Evolutionary conservation across 2,329 filamentous ascomycete species (phyloP).

Genomic region (Epicoccum sorghinum): DNA sequence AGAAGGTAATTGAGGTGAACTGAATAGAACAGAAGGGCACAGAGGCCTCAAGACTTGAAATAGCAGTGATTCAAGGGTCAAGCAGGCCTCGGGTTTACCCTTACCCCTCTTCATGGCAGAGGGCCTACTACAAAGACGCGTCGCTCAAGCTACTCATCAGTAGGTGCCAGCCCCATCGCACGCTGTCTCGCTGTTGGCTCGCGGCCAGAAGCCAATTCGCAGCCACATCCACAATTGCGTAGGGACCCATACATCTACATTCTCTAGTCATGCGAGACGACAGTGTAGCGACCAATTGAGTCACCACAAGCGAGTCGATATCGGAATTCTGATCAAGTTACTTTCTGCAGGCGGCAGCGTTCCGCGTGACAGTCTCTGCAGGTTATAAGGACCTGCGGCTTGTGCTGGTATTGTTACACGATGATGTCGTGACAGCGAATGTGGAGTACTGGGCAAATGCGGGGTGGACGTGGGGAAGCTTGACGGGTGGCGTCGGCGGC

Average conservation of each 20-base stretch:
- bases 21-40: background rate
- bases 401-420: background rate
- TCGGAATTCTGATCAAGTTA: background rate
- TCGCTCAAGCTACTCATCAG: background rate
- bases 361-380: background rate
- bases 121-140: background rate
- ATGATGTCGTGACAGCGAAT: background rate
- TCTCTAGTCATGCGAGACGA: background rate
- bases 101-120: conserved; percentile 15
- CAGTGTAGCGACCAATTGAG: background rate
- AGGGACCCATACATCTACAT: background rate
- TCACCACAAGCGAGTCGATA: conserved; percentile 4
- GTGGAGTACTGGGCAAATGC: conserved; percentile 7
- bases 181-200: conserved; percentile 6
- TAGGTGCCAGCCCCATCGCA: background rate
- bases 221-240: background rate
- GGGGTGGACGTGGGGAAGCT: conserved; percentile 14
- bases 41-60: background rate
- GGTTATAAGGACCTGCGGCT: background rate
- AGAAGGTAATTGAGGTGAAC: background rate
- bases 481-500: conserved; percentile 1
- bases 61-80: conserved; percentile 3
- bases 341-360: background rate
- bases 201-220: background rate
- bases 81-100: conserved; percentile 14